phyloP scores from a whole-genome alignment of 306 rosid genomes.

The Astragalus glycyphyllos region DNA sequence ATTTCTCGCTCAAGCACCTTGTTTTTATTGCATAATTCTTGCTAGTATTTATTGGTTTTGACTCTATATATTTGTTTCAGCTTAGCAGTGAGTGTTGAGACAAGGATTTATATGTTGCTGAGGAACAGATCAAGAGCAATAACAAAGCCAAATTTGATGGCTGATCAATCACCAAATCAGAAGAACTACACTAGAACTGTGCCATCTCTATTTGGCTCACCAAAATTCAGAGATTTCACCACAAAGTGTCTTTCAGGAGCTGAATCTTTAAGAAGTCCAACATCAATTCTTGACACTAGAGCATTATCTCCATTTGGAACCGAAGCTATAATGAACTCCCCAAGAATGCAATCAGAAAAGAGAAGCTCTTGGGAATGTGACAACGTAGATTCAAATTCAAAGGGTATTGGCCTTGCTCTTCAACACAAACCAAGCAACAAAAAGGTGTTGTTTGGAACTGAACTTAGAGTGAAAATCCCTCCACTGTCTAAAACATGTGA shows the following conservation, averaged over 20 bases:
- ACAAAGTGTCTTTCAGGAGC: slow-evolving; percentile 52
- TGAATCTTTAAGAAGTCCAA: slow-evolving; percentile 68
- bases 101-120: slow-evolving; percentile 81
- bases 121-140: slow-evolving; percentile 86
- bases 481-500: too few species aligned
- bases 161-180: slow-evolving; percentile 65
- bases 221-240: slow-evolving; percentile 65
- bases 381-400: slow-evolving; percentile 39
- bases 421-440: slow-evolving; percentile 36
- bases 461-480: slow-evolving; percentile 68
- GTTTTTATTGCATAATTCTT: too few species aligned
- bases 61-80: slow-evolving; percentile 22
- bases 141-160: slow-evolving; percentile 76
- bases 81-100: slow-evolving; percentile 38
- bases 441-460: slow-evolving; percentile 62
- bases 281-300: slow-evolving; percentile 72
- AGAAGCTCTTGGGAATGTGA: slow-evolving; percentile 55
- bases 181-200: slow-evolving; percentile 42
- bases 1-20: too few species aligned
- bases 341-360: slow-evolving; percentile 45
- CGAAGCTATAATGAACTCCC: slow-evolving; percentile 38
- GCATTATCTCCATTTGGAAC: slow-evolving; percentile 49
- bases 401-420: slow-evolving; percentile 69
- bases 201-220: slow-evolving; percentile 66
- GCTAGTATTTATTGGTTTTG: slow-evolving; percentile 10